Base-by-base conservation (phyloP, 1,139 yeast genomes). In the Arxiozyma telluris region DNA sequence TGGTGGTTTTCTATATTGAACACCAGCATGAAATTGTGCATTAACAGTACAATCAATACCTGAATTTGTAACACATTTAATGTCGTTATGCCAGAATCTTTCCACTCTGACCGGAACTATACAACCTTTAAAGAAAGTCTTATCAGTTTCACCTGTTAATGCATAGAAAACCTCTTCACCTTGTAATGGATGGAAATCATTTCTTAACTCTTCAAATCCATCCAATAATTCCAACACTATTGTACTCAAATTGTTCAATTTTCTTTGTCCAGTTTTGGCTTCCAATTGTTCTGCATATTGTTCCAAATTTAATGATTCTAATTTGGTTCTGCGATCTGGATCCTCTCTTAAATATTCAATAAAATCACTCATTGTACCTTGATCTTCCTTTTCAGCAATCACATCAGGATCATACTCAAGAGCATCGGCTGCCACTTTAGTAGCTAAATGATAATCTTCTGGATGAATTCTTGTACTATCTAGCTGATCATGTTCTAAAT, bases 391-490 rank as follows among this genome's bases (percentile, higher is more conserved):
- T 55, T 85, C 94, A 3, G 84, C 88, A 66, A 88, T 78, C 63
- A 91, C 96, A 71, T 91, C 98, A 65, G 94, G 98, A 65, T 91
- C 97, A 60, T 90, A 78, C 65, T 94, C 99, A 59, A 93, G 77
- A 1, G 98, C 98, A 75, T 93, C 98, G 2, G 96, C 94, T 11
- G 98, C 98, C 90, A 93, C 91, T 68, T 93, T 93, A 54, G 94
- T 82, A 1, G 98, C 98, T 62, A 93, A 77, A 57, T 88, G 96
- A 67, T 93, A 93, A 71, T 93, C 98, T 71, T 94, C 98, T 4
- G 98, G 98, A 64, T 93, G 99, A 49, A 94, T 90, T 73, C 98
- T 81, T 0, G 98, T 93, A 42, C 95, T 91, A 71, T 93, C 99
- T 59, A 93, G 76, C 52, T 87, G 76, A 64, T 93, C 98, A 45